A percentile compares a stretch with the other conserved stretches of the same genome.
Evolutionary conservation across 2,329 filamentous ascomycete genomes (phyloP).

Genomic region (Stromatinia cepivora): DNA sequence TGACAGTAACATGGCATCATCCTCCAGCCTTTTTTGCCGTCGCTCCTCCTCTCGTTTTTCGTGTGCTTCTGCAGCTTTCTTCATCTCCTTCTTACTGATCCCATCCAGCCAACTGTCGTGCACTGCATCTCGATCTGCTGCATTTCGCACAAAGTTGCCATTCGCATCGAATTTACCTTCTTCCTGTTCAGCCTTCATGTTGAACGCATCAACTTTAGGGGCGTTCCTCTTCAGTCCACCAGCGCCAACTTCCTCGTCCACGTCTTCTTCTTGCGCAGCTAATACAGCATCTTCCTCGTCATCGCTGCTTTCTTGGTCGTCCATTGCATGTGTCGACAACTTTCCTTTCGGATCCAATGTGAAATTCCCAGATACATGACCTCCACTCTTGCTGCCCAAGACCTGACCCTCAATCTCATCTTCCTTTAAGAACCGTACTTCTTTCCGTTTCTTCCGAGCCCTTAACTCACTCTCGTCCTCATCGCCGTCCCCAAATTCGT

Average conservation of each 20-base stretch:
- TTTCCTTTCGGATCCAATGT: constrained; percentile 57
- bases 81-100: constrained; percentile 91
- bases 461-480: constrained; percentile 54
- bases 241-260: constrained; percentile 87
- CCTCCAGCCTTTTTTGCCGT: constrained; percentile 66
- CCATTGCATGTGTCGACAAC: constrained; percentile 41
- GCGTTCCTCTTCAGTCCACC: constrained; percentile 91
- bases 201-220: constrained; percentile 94
- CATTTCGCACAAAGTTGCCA: constrained; percentile 90
- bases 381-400: constrained; percentile 68
- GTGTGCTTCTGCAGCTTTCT: constrained; percentile 80
- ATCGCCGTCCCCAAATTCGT: constrained; percentile 56
- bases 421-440: constrained; percentile 60
- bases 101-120: constrained; percentile 94
- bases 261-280: constrained; percentile 70
- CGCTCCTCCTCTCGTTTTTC: constrained; percentile 80
- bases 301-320: constrained; percentile 52
- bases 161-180: constrained; percentile 89
- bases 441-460: constrained; percentile 60
- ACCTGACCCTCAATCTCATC: constrained; percentile 78
- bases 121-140: constrained; percentile 80
- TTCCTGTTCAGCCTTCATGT: constrained; percentile 85
- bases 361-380: constrained; percentile 62
- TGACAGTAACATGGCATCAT: constrained; percentile 72
- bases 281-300: constrained; percentile 72